phyloP scores from a whole-genome alignment of 768 basidiomycete species.

The Boletales sp. region DNA sequence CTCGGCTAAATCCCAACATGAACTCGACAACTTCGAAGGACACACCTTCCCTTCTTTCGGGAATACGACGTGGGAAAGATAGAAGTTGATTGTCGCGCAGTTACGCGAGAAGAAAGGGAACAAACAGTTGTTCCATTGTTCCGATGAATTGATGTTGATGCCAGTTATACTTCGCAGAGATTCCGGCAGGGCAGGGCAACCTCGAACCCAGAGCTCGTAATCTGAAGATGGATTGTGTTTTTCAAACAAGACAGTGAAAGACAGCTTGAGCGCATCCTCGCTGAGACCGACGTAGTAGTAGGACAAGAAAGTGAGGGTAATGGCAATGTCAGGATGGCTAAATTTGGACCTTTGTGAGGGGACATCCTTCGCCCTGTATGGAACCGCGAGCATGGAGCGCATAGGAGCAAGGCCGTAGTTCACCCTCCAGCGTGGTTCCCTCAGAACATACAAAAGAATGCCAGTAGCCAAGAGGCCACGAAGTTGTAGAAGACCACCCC shows the following conservation, averaged over 20 bases:
- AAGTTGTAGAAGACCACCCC: conserved; percentile 25
- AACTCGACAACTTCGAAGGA: conserved; percentile 17
- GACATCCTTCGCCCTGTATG: conserved; percentile 26
- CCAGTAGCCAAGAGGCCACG: conserved; percentile 29
- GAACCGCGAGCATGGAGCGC: conserved; percentile 22
- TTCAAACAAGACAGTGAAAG: conserved; percentile 14
- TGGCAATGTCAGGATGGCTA: conserved; percentile 23
- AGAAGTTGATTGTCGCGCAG: conserved; percentile 37
- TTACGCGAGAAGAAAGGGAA: conserved; percentile 32
- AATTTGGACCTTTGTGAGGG: conserved; percentile 23
- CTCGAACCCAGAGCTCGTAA: conserved; percentile 18
- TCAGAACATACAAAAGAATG: conserved; percentile 16
- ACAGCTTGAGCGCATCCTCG: conserved; percentile 10
- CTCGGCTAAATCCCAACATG: conserved; percentile 9
- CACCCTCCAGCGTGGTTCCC: conserved; percentile 25
- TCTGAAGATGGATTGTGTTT: conserved; percentile 16
- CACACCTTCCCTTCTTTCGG: conserved; percentile 35
- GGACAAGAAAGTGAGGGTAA: not conserved
- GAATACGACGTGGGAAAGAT: conserved; percentile 43
- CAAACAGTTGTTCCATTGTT: conserved; percentile 28
- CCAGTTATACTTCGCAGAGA: conserved; percentile 32
- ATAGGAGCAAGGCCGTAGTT: conserved; percentile 17
- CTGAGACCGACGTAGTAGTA: conserved; percentile 26
- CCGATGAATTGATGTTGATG: conserved; percentile 39
- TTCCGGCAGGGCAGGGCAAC: conserved; percentile 25